A percentile compares a stretch with the other conserved stretches of the same genome.
Conservation (phyloP, 1,284 basidiomycete genomes). For the Microstroma glucosiphilum region DNA sequence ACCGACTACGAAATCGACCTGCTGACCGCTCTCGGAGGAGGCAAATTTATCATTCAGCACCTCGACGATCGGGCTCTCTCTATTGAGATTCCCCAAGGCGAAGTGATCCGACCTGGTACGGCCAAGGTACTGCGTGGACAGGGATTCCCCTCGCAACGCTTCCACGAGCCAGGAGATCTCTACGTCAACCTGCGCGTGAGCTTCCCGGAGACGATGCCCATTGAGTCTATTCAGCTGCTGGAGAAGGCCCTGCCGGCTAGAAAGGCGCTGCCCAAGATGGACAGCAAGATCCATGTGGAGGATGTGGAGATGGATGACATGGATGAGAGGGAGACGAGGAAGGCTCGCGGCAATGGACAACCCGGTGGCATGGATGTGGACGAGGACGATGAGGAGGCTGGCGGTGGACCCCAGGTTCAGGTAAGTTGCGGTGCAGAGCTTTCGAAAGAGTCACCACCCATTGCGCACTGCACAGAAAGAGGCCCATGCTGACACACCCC, state of each 20-base stretch:
- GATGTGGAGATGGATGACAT: constrained; percentile 80
- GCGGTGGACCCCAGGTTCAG: constrained; percentile 41
- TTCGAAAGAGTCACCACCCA: no score
- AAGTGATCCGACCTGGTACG: constrained; percentile 78
- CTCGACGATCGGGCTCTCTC: constrained; percentile 84
- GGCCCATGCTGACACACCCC: no score
- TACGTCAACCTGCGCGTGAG: constrained; percentile 79
- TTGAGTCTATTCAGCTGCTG: constrained; percentile 65
- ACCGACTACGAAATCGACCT: constrained; percentile 85
- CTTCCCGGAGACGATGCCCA: constrained; percentile 80
- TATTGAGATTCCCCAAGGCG: constrained; percentile 73
- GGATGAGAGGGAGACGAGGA: constrained; percentile 66
- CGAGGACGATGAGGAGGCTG: constrained; percentile 53
- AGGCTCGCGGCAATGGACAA: constrained; percentile 45
- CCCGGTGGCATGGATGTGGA: constrained; percentile 66
- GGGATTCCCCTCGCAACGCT: constrained; percentile 96
- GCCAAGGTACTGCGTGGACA: constrained; percentile 87
- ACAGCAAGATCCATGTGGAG: constrained; percentile 65
- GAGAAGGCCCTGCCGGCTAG: constrained; percentile 83
- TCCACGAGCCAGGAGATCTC: constrained; percentile 93
- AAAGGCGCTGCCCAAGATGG: constrained; percentile 64
- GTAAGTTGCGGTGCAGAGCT: no score
- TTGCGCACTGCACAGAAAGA: no score
- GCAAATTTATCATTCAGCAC: constrained; percentile 83
- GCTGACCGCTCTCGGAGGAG: constrained; percentile 86